A percentile compares a stretch with the other conserved stretches of the same genome.
These are phyloP conservation scores for Yarrowia osloensis DNA, from an alignment of 805 yeast species.

Conservation along the genomic window DNA sequence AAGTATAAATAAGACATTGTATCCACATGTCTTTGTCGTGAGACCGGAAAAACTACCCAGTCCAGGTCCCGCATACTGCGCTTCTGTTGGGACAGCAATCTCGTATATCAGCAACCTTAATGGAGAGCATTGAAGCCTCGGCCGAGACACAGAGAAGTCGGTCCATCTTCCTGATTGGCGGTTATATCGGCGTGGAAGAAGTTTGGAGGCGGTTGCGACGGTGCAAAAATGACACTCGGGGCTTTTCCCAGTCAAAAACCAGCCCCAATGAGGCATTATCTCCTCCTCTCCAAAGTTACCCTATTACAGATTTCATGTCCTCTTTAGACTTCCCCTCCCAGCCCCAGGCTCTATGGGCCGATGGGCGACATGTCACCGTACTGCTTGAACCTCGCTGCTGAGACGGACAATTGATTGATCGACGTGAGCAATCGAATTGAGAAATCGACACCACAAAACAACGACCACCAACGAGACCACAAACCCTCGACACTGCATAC, in stretches of 20 bases:
- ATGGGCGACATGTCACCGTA: background rate
- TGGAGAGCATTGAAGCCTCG: background rate
- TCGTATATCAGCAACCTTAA: conserved; percentile 19
- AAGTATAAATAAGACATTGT: background rate
- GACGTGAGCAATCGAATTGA: background rate
- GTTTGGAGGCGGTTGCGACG: background rate
- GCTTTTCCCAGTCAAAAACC: background rate
- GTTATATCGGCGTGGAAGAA: background rate
- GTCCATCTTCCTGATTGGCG: background rate
- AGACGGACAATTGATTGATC: background rate
- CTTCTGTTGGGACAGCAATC: conserved; percentile 23
- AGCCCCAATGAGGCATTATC: background rate
- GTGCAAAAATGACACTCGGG: background rate
- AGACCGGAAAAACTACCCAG: background rate
- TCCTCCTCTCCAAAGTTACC: background rate
- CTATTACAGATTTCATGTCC: background rate
- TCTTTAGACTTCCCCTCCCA: conserved; percentile 17
- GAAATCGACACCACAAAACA: background rate
- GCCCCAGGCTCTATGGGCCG: conserved; percentile 4
- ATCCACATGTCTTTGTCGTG: too few species aligned
- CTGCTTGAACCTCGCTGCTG: background rate
- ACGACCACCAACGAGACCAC: background rate
- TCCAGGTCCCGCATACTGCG: background rate
- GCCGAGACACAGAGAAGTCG: background rate
- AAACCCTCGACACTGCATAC: background rate